Conservation (phyloP, 495 filamentous ascomycete species). For the Cenococcum geophilum region DNA sequence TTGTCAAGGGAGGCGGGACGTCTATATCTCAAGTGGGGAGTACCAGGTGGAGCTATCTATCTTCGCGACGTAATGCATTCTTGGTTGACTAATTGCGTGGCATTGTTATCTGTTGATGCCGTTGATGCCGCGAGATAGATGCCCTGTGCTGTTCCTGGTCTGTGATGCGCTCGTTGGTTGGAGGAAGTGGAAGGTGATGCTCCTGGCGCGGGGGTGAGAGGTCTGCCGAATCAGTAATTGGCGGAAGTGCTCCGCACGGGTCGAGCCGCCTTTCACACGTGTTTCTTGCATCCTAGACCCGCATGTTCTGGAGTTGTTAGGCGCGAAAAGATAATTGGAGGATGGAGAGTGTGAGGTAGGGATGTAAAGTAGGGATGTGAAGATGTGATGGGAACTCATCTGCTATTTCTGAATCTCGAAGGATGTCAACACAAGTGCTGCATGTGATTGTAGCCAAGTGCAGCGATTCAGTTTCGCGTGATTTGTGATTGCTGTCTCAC, state of each 20-base stretch:
- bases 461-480: background rate
- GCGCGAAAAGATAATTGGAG: background rate
- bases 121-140: too few relatives aligned
- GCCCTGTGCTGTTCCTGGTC: too few relatives aligned
- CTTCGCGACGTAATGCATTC: too few relatives aligned
- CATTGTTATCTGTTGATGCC: too few relatives aligned
- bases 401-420: background rate
- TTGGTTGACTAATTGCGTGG: too few relatives aligned
- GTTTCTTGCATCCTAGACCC: background rate
- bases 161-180: too few relatives aligned
- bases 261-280: background rate
- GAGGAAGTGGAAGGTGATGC: too few relatives aligned
- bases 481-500: background rate
- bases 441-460: background rate
- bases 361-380: background rate
- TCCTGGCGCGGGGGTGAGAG: too few relatives aligned
- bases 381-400: background rate
- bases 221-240: background rate
- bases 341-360: background rate
- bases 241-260: background rate
- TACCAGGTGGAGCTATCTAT: too few relatives aligned
- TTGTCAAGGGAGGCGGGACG: too few relatives aligned
- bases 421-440: background rate
- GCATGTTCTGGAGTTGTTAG: background rate
- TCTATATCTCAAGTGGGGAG: too few relatives aligned